phyloP scores from a whole-genome alignment of 345 rosid species.

The Linum trigynum region DNA sequence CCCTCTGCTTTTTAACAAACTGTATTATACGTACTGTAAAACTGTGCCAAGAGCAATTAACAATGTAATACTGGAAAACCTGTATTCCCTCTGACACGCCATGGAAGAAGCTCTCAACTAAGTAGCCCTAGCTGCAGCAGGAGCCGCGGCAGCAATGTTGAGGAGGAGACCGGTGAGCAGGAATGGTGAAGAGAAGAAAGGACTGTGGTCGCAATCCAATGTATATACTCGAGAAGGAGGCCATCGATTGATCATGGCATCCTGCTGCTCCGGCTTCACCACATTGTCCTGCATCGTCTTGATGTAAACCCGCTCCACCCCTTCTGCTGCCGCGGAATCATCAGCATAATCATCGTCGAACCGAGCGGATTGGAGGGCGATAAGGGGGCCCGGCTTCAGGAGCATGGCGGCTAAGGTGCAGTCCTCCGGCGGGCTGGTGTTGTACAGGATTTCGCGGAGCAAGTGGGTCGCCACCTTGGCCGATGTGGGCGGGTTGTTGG shows the following conservation, averaged over 20 bases:
- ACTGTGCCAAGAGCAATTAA: too few relatives aligned
- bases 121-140: slow-evolving; percentile 19
- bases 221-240: slow-evolving; percentile 45
- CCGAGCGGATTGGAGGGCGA: slow-evolving; percentile 43
- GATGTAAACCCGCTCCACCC: slow-evolving; percentile 52
- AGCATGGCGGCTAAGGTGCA: slow-evolving; percentile 60
- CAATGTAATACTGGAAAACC: too few relatives aligned
- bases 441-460: slow-evolving; percentile 52
- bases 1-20: too few relatives aligned
- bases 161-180: slow-evolving; percentile 57
- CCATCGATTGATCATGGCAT: slow-evolving; percentile 64
- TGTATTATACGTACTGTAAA: too few relatives aligned
- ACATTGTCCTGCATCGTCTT: slow-evolving; percentile 55
- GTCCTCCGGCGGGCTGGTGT: slow-evolving; percentile 61
- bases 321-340: slow-evolving; percentile 5
- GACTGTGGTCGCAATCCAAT: slow-evolving; percentile 76
- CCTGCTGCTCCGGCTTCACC: slow-evolving; percentile 67
- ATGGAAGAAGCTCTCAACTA: not conserved
- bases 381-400: slow-evolving; percentile 60
- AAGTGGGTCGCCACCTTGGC: slow-evolving; percentile 47
- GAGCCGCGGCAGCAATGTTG: slow-evolving; percentile 28
- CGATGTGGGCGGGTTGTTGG: slow-evolving; percentile 64
- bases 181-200: slow-evolving; percentile 69
- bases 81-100: not conserved
- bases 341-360: slow-evolving; percentile 17